Base-by-base conservation (phyloP, 371 early-diverging fungal genomes). In the Mucor piriformis region DNA sequence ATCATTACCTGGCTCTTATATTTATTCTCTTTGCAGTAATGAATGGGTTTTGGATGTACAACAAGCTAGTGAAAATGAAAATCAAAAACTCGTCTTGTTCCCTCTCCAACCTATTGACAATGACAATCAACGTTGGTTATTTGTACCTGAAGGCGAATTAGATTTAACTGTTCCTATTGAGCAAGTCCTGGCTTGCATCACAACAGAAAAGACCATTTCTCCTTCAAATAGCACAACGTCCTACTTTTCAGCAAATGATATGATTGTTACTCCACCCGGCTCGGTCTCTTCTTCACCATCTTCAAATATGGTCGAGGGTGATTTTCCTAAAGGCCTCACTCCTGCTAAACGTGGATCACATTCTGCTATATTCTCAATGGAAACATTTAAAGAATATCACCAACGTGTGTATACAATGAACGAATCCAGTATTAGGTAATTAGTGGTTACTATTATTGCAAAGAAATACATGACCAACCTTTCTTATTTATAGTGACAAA, bases 1-100 rank as follows among this genome's bases (percentile, higher is more conserved):
- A 50, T 50, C 50, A 33, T 50, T 67, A 20, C 59, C 69, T 10
- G 80, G 77, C 3, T 57, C 51, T 13, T 65, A 69, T 34, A 70
- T 80, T 38, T 73, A 71, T 33, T 80, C 77, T 4, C 23, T 67
- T 23, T 59, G 57, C 35, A 72, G 70, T 49, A 64, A 71, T 34
- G 77, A 74, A 33, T 80, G 80, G 80, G 80, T 80, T 6, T 56
- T 80, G 15, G 80, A 80, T 54, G 59, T 71, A n/a, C 70, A 70
- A 32, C 47, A 50, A 11, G 40, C 54, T n/a, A 0, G 29, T 29
- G 56, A 59, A 49, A 47, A 61, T 21, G 61, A 51, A 13, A 16
- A 46, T 11, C 57, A 66, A 18, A 76, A 80, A 43, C 47, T 80
- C 7, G 68, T 80, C 15, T 43, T 80, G 35, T 76, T 74, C 35